These are phyloP conservation scores for Laburnicola sp. DNA, from an alignment of 2,329 filamentous ascomycete genomes.

Conservation along the genomic window DNA sequence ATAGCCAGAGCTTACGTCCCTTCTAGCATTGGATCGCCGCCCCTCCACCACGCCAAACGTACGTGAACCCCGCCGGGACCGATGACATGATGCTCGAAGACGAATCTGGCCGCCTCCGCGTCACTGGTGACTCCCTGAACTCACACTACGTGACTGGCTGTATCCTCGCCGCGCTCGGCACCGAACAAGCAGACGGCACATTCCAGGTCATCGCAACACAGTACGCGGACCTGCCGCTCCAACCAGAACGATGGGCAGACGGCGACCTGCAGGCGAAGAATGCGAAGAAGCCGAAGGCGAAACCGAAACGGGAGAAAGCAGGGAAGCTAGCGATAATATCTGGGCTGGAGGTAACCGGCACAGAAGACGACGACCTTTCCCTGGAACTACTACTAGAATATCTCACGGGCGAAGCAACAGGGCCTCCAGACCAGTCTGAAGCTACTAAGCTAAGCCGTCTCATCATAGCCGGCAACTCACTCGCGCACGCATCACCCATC, in stretches of 20 bases:
- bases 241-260: conserved; percentile 77
- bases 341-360: conserved; percentile 80
- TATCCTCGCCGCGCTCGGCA: conserved; percentile 91
- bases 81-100: conserved; percentile 87
- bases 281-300: conserved; percentile 26
- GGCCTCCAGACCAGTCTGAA: conserved; percentile 60
- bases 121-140: conserved; percentile 72
- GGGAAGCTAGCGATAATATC: conserved; percentile 87
- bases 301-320: conserved; percentile 49
- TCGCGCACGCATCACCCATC: conserved; percentile 57
- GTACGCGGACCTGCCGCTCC: conserved; percentile 80
- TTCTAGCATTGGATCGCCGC: conserved; percentile 82
- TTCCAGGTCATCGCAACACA: conserved; percentile 91
- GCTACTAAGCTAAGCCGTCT: conserved; percentile 75
- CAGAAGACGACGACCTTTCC: conserved; percentile 72
- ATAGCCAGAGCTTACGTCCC: conserved; percentile 11
- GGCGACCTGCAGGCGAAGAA: conserved; percentile 53
- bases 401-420: conserved; percentile 78
- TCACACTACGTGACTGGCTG: conserved; percentile 84
- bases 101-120: conserved; percentile 82
- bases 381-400: conserved; percentile 82
- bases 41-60: conserved; percentile 75
- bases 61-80: conserved; percentile 65
- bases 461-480: conserved; percentile 89
- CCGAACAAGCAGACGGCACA: conserved; percentile 87